A percentile compares a stretch with the other conserved stretches of the same genome.
Conservation (phyloP, 192 early-diverging fungal genomes). For the Coemansia sp. region DNA sequence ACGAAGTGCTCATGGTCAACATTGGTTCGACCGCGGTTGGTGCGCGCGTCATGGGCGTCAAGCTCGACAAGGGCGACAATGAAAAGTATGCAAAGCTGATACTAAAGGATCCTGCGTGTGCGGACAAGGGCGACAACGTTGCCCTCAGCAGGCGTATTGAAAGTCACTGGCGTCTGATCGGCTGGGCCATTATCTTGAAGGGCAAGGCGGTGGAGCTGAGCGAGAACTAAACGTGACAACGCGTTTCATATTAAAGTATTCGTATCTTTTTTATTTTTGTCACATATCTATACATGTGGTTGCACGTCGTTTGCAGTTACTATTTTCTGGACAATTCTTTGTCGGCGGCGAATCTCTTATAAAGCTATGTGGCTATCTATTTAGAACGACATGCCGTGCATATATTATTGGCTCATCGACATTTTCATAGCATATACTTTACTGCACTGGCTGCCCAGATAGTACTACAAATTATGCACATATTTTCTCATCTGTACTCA, state of each 20-base stretch:
- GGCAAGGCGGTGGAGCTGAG: constrained; percentile 58
- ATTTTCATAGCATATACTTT: background rate
- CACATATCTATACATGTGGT: background rate
- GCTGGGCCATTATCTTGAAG: constrained; percentile 95
- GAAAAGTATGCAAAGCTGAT: constrained; percentile 81
- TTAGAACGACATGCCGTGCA: background rate
- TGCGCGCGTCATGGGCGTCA: constrained; percentile 92
- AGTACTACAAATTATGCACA: background rate
- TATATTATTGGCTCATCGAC: background rate
- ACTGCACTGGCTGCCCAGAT: background rate
- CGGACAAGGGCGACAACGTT: constrained; percentile 95
- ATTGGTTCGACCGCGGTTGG: constrained; percentile 95
- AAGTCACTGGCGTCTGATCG: constrained; percentile 98
- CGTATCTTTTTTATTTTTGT: background rate
- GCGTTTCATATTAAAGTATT: background rate
- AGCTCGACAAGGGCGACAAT: constrained; percentile 61
- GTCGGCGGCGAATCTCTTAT: background rate
- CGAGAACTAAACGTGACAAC: constrained; percentile 21
- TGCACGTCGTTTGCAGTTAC: background rate
- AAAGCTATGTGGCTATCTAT: background rate
- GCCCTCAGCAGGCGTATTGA: constrained; percentile 94
- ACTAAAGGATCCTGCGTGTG: constrained; percentile 89
- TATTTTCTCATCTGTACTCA: background rate
- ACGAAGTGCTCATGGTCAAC: constrained; percentile 94
- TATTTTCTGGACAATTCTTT: background rate